Base-by-base conservation (phyloP, 2,329 filamentous ascomycete genomes). In the Hypoxylon sp. region DNA sequence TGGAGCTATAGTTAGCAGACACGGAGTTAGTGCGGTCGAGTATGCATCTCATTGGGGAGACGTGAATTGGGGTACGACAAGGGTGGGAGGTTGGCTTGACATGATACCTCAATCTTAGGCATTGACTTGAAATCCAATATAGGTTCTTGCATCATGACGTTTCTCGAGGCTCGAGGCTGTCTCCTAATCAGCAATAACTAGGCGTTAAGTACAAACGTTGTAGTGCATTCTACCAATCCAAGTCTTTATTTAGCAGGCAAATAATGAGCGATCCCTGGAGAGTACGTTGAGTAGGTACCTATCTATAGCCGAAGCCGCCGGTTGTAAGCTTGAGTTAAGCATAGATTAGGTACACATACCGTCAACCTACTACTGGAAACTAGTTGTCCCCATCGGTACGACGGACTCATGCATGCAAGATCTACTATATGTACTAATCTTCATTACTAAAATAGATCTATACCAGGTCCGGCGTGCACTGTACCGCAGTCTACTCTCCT, bases 1-100 rank as follows among this genome's bases (percentile, higher is more conserved):
- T 95, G 92, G 55, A 94, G 85, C 89, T 93, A 49, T 93, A 49
- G 43, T 32, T 20, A 48, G 46, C 50, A 63, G 41, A 10, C 41
- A 51, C 15, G 34, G 44, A 41, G 39, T 62, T 47, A 65, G 55
- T 61, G 41, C 46, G 34, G 19, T 5, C 44, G 20, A 17, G 17
- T n/a, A n/a, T 46, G 46, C 10, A 28, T 19, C 22, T 30, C 22
- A 50, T 20, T 47, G 32, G 44, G 28, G 19, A 34, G 28, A 17
- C 37, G 22, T 24, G 37, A 15, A 15, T 32, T 22, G 17, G 34
- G 39, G 28, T 47, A 10, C 22, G 30, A 56, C 6, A 24, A 26
- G 41, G 24, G 41, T 28, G 24, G 53, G 55, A 51, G 22, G 20
- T 48, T 43, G 17, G 11, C 13, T 37, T 15, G 32, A n/a, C 15